These are phyloP conservation scores for Lactifluus echinatus DNA, from an alignment of 768 basidiomycete genomes.

Conservation along the genomic window DNA sequence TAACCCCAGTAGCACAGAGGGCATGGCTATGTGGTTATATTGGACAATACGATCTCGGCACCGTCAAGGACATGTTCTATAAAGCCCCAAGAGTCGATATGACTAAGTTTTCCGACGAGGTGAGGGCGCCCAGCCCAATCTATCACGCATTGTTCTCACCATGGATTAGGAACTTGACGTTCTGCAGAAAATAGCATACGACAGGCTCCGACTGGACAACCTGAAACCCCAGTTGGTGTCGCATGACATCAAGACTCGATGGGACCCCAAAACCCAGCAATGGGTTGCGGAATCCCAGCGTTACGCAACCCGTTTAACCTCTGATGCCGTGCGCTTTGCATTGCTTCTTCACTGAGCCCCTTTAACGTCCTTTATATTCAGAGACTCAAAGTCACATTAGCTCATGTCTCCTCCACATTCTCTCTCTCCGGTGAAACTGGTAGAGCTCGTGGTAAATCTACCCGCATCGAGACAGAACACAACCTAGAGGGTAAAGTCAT, in stretches of 20 bases:
- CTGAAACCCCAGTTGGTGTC: slow-evolving; percentile 4
- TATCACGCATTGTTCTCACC: neutral
- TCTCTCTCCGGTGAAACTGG: slow-evolving; percentile 22
- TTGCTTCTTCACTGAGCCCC: too few relatives aligned
- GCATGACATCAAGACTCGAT: slow-evolving; percentile 9
- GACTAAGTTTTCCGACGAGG: slow-evolving; percentile 28
- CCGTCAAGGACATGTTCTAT: slow-evolving; percentile 32
- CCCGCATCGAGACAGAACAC: slow-evolving; percentile 22
- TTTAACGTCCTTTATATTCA: neutral
- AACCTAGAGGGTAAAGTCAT: slow-evolving; percentile 28
- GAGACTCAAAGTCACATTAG: slow-evolving; percentile 22
- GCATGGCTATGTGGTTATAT: slow-evolving; percentile 33
- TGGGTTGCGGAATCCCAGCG: slow-evolving; percentile 16
- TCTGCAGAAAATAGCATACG: slow-evolving; percentile 10
- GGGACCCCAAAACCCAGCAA: slow-evolving; percentile 1
- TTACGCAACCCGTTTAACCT: slow-evolving; percentile 7
- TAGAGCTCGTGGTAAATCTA: slow-evolving; percentile 16
- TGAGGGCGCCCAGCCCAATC: slow-evolving; percentile 22
- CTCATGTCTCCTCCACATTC: slow-evolving; percentile 24
- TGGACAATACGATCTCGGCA: slow-evolving; percentile 29
- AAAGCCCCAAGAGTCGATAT: slow-evolving; percentile 41
- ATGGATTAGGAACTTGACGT: slow-evolving; percentile 3
- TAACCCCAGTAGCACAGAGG: slow-evolving; percentile 20
- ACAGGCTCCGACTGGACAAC: slow-evolving; percentile 4
- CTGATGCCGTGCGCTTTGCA: neutral